These are phyloP conservation scores for Mycena leptocephala DNA, from an alignment of 768 basidiomycete species.

Conservation along the genomic window DNA sequence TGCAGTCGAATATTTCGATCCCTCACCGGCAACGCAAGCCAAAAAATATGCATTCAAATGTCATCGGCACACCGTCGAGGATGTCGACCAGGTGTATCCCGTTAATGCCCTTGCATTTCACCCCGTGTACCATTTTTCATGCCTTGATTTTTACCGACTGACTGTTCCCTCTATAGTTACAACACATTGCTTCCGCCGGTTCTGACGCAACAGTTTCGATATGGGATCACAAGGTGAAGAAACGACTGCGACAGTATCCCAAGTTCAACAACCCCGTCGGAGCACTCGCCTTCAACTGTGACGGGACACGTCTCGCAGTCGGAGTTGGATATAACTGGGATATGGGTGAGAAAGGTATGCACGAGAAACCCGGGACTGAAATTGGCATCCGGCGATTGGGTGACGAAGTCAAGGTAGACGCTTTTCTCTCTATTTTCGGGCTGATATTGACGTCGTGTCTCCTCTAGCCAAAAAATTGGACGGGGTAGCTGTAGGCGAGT, in stretches of 20 bases:
- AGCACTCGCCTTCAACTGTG: slow-evolving; percentile 85
- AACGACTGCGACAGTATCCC: slow-evolving; percentile 92
- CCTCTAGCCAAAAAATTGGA: slow-evolving; percentile 48
- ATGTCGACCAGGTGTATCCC: slow-evolving; percentile 96
- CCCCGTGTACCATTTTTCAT: slow-evolving; percentile 70
- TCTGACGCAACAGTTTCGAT: slow-evolving; percentile 95
- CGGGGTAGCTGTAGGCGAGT: slow-evolving; percentile 39
- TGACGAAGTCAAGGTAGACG: slow-evolving; percentile 83
- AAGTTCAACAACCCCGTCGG: slow-evolving; percentile 86
- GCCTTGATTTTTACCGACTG: background rate
- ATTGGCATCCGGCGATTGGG: slow-evolving; percentile 77
- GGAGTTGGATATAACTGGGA: slow-evolving; percentile 94
- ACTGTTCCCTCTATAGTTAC: slow-evolving; percentile 63
- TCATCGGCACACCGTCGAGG: slow-evolving; percentile 91
- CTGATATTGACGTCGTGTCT: background rate
- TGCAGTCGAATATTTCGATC: slow-evolving; percentile 97
- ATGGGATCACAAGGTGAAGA: slow-evolving; percentile 98
- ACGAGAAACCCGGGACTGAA: slow-evolving; percentile 74
- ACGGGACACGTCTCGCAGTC: slow-evolving; percentile 88
- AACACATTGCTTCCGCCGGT: slow-evolving; percentile 96
- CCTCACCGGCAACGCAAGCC: slow-evolving; percentile 82
- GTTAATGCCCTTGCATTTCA: slow-evolving; percentile 97
- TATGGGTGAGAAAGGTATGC: slow-evolving; percentile 83
- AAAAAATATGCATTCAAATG: slow-evolving; percentile 98
- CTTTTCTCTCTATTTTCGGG: background rate